These are phyloP conservation scores for Fraxinus excelsior DNA, from an alignment of 257 asterid species.

Conservation along the genomic window DNA sequence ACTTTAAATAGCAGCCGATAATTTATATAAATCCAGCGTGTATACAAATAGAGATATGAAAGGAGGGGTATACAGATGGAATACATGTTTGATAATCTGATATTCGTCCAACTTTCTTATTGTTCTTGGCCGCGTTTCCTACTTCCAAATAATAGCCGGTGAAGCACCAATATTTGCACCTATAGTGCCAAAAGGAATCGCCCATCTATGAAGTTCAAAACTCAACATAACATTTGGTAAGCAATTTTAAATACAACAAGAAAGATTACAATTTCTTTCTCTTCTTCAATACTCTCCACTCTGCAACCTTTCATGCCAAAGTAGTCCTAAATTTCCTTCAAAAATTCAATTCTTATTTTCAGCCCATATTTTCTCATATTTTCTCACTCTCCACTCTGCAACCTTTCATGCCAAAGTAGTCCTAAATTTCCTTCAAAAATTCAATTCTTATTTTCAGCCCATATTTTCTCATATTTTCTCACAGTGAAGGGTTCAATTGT, in stretches of 20 bases:
- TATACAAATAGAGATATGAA: constrained; percentile 34
- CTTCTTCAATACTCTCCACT: neutral
- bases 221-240: neutral
- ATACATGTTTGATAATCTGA: constrained; percentile 44
- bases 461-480: too few species aligned
- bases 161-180: constrained; percentile 52
- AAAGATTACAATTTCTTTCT: neutral
- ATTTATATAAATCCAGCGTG: constrained; percentile 30
- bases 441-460: too few species aligned
- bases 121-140: constrained; percentile 55
- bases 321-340: neutral
- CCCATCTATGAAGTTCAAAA: constrained; percentile 68
- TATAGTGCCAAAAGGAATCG: constrained; percentile 61
- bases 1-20: constrained; percentile 3
- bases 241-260: neutral
- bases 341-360: neutral
- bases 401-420: too few species aligned
- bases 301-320: neutral
- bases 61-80: constrained; percentile 1
- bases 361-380: too few species aligned
- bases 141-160: constrained; percentile 80
- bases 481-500: too few species aligned
- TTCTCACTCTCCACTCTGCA: too few species aligned
- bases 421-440: too few species aligned
- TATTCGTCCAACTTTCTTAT: constrained; percentile 75